Evolutionary conservation across 1,284 basidiomycete species (phyloP).

Genomic region (Tranzscheliella williamsii): DNA sequence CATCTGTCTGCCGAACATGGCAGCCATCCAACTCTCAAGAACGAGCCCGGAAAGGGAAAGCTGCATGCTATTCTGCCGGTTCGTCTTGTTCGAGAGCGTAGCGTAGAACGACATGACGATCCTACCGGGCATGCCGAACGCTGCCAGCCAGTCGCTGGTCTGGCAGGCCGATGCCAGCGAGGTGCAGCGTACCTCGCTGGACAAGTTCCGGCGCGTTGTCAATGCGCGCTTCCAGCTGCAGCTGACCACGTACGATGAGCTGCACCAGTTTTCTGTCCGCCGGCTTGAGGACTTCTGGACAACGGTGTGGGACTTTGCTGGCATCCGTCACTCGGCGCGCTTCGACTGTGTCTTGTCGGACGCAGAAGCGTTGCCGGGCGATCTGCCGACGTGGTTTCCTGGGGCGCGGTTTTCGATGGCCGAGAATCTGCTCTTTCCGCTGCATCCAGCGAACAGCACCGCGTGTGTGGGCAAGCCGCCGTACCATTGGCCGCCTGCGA

Average conservation of each 20-base stretch:
- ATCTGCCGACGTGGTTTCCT: conserved; percentile 35
- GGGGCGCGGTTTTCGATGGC: conserved; percentile 33
- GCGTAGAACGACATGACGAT: too few species aligned
- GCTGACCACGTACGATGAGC: conserved; percentile 32
- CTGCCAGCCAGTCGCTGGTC: conserved; percentile 30
- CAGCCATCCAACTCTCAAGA: too few species aligned
- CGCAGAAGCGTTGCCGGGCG: conserved; percentile 29
- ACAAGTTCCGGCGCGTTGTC: conserved; percentile 37
- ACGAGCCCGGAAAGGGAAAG: too few species aligned
- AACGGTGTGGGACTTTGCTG: conserved; percentile 34
- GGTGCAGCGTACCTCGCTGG: conserved; percentile 18
- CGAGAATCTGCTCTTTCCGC: conserved; percentile 41
- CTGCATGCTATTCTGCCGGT: too few species aligned
- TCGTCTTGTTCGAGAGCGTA: too few species aligned
- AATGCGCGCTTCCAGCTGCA: conserved; percentile 26
- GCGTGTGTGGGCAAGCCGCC: conserved; percentile 32
- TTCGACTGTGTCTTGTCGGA: conserved; percentile 30
- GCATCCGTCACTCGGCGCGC: conserved; percentile 20
- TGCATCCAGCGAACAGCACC: conserved; percentile 36
- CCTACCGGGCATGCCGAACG: too few species aligned
- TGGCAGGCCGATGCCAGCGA: conserved; percentile 24
- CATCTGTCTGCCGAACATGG: too few species aligned
- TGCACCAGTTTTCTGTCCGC: conserved; percentile 39
- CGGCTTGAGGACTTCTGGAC: conserved; percentile 35
- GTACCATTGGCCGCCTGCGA: conserved; percentile 26